Percentiles rank a stretch among this genome's conserved stretches.
phyloP scores from a whole-genome alignment of 441 rosid species.

The California macrophylla region DNA sequence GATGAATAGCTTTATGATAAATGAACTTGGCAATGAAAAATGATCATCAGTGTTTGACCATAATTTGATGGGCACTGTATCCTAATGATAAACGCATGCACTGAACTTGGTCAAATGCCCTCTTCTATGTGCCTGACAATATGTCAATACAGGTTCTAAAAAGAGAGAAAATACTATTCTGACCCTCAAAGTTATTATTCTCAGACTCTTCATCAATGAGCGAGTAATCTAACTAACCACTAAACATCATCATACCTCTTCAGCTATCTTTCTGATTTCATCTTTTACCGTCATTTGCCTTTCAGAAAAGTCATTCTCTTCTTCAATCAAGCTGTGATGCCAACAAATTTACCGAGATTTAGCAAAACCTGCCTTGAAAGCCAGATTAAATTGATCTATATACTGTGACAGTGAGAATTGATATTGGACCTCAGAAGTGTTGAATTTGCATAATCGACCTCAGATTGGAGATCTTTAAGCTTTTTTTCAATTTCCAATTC shows the following conservation, averaged over 20 bases:
- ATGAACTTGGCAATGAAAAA: not conserved
- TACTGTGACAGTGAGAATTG: conserved; percentile 7
- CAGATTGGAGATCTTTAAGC: conserved; percentile 43
- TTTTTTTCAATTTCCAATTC: conserved; percentile 69
- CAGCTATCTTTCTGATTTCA: conserved; percentile 42
- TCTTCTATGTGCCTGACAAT: not conserved
- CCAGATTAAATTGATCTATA: conserved; percentile 9
- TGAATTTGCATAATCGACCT: conserved; percentile 45
- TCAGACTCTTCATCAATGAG: not conserved
- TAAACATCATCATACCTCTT: conserved; percentile 46
- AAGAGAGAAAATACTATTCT: not conserved
- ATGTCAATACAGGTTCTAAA: not conserved
- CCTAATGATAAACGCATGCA: not conserved
- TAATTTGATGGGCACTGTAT: not conserved
- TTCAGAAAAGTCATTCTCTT: conserved; percentile 47
- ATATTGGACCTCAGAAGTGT: conserved; percentile 42
- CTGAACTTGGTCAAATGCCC: not conserved
- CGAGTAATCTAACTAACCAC: conserved; percentile 10
- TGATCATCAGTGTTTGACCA: not conserved
- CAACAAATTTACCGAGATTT: conserved; percentile 10
- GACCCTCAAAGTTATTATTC: conserved; percentile 7
- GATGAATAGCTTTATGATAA: conserved; percentile 10
- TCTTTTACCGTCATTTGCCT: conserved; percentile 27
- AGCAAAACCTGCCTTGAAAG: conserved; percentile 13
- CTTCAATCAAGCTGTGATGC: conserved; percentile 55